Evolutionary conservation across 129 eudicot genomes (phyloP), one percentile per base, ranked within the genome.

Genomic region (Glebionis coronaria): DNA sequence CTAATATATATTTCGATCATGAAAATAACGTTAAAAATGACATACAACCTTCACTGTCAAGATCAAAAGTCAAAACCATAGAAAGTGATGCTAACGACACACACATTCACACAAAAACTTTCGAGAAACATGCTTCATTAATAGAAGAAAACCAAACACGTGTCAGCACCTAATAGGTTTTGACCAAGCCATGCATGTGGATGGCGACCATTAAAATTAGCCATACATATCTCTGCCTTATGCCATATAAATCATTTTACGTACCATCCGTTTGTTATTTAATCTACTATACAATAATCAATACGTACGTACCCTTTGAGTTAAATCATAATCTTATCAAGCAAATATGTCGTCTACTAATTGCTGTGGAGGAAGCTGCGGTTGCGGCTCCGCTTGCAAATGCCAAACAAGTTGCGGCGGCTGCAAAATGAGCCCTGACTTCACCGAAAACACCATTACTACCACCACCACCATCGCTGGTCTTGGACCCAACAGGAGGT

Each of bases 341-440:
- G 14, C 21, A 50, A 72, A 72, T 40, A 73, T 73, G 77, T 73
- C 77, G 28, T 72, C 77, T 27, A 2, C 76, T 61, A 12, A 28
- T 40, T 73, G 77, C 31, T 73, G 77, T 73, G 70, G 56, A 73
- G 70, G 70, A 20, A 63, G 29, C 46, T 73, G 77, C 28, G 70
- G 64, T 15, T 73, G 77, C 25, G 70, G 70, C 55, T 63, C 77
- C 4, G 63, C 0, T 23, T 73, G 77, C 77, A 73, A 63, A 73
- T 73, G 77, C 44, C 64, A 56, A 42, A 5, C 56, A 2, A 13
- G 64, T 20, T 63, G 77, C 7, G 56, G 61, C 23, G 77, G 77
- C 23, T 72, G 76, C 76, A 72, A 72, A 49, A 72, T 52, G 70
- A 72, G 52, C 29, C 19, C 70, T 2, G 76, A 61, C 55, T 14